A percentile compares a stretch with the other conserved stretches of the same genome.
Conservation (phyloP, 768 basidiomycete species). For the Boletus sensibilis region DNA sequence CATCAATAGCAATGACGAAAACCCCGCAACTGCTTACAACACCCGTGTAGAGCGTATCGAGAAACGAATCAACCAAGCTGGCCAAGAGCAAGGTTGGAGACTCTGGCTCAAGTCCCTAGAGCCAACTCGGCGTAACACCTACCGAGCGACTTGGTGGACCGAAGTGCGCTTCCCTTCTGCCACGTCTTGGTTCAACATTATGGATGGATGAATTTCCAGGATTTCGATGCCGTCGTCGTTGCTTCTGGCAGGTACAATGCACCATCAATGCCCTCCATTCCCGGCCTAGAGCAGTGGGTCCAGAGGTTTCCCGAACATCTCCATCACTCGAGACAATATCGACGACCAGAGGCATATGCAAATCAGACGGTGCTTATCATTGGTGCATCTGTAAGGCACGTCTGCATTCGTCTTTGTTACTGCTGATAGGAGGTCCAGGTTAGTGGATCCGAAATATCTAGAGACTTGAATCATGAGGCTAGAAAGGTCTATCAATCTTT, state of each 20-base stretch:
- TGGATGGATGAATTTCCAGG: neutral
- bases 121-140: slow-evolving; percentile 11
- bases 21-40: slow-evolving; percentile 40
- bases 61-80: slow-evolving; percentile 32
- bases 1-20: slow-evolving; percentile 36
- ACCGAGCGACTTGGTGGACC: slow-evolving; percentile 33
- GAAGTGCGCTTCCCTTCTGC: slow-evolving; percentile 9
- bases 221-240: slow-evolving; percentile 18
- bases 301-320: slow-evolving; percentile 35
- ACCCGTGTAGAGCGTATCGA: slow-evolving; percentile 48
- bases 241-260: slow-evolving; percentile 12
- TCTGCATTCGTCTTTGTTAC: neutral
- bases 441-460: slow-evolving; percentile 13
- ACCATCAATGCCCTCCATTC: slow-evolving; percentile 15
- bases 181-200: neutral
- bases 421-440: neutral
- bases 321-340: slow-evolving; percentile 43
- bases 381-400: slow-evolving; percentile 25
- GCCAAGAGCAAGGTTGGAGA: slow-evolving; percentile 12
- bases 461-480: slow-evolving; percentile 11
- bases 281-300: slow-evolving; percentile 11
- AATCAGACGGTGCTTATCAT: slow-evolving; percentile 44
- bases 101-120: slow-evolving; percentile 11
- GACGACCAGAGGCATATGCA: slow-evolving; percentile 36
- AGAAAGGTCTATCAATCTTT: slow-evolving; percentile 11